phyloP scores from a whole-genome alignment of 768 basidiomycete species.

The Neoboletus brunneissimus region DNA sequence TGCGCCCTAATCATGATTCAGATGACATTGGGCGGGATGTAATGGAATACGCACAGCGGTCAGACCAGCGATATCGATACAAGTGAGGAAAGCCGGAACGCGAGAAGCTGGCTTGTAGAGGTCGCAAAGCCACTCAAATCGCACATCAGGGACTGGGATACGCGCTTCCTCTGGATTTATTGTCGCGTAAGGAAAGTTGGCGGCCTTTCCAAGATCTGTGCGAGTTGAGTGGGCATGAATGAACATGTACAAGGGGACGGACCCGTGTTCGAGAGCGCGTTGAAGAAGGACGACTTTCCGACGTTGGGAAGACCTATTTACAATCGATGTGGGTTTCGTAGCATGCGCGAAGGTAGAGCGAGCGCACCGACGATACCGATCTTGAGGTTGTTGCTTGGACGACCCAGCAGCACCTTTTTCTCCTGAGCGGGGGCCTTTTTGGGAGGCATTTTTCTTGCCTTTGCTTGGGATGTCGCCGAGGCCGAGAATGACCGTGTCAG shows the following conservation, averaged over 20 bases:
- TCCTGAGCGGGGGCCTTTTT: slow-evolving; percentile 76
- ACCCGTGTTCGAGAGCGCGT: slow-evolving; percentile 91
- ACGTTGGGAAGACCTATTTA: slow-evolving; percentile 88
- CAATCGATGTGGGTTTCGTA: slow-evolving; percentile 4
- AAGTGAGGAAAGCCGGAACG: slow-evolving; percentile 93
- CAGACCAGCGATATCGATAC: slow-evolving; percentile 97
- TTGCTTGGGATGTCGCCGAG: slow-evolving; percentile 38
- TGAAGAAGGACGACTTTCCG: slow-evolving; percentile 99
- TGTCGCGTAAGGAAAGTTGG: slow-evolving; percentile 95
- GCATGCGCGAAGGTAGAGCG: not conserved
- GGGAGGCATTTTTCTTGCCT: slow-evolving; percentile 78
- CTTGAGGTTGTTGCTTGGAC: slow-evolving; percentile 96
- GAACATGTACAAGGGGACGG: slow-evolving; percentile 18
- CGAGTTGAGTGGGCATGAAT: slow-evolving; percentile 5
- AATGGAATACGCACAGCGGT: slow-evolving; percentile 66
- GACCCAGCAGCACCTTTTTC: slow-evolving; percentile 85
- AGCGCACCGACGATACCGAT: slow-evolving; percentile 95
- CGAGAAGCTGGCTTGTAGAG: slow-evolving; percentile 85
- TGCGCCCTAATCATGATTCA: slow-evolving; percentile 60
- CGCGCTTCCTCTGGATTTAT: slow-evolving; percentile 96
- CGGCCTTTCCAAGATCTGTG: slow-evolving; percentile 85
- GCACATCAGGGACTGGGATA: slow-evolving; percentile 89
- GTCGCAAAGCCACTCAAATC: slow-evolving; percentile 93
- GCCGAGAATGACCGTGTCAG: slow-evolving; percentile 35
- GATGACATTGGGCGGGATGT: slow-evolving; percentile 7